These are phyloP conservation scores for Karstenula rhodostoma DNA, from an alignment of 2,329 filamentous ascomycete genomes.

Conservation along the genomic window DNA sequence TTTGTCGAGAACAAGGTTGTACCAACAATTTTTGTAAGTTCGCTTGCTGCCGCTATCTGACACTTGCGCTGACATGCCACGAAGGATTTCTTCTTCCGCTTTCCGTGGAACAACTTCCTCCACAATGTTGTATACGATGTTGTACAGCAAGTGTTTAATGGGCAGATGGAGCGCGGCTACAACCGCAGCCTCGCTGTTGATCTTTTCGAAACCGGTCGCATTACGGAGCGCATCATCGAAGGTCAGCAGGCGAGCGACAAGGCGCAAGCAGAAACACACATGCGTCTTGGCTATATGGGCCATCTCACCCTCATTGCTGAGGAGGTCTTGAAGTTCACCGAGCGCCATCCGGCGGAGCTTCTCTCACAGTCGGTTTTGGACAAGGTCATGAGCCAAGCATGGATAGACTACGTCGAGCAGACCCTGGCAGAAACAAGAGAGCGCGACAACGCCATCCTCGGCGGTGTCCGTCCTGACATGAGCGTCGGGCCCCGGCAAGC, in stretches of 20 bases:
- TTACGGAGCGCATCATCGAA: slow-evolving; percentile 90
- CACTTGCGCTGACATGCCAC: not conserved
- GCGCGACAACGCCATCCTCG: slow-evolving; percentile 96
- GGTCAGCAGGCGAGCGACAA: slow-evolving; percentile 88
- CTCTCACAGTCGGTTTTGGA: slow-evolving; percentile 85
- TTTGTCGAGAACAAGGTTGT: slow-evolving; percentile 96
- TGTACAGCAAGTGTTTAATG: slow-evolving; percentile 98
- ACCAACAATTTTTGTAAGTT: slow-evolving; percentile 87
- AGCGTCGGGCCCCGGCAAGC: slow-evolving; percentile 80
- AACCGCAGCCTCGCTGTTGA: slow-evolving; percentile 91
- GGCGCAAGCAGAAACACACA: slow-evolving; percentile 82
- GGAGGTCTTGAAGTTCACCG: slow-evolving; percentile 98
- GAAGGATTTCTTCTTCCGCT: slow-evolving; percentile 96
- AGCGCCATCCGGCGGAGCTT: slow-evolving; percentile 87
- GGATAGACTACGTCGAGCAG: slow-evolving; percentile 95
- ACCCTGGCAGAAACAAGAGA: slow-evolving; percentile 92
- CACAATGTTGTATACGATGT: slow-evolving; percentile 99
- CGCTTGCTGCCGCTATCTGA: not conserved
- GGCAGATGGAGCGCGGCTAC: slow-evolving; percentile 94
- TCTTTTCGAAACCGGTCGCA: slow-evolving; percentile 87
- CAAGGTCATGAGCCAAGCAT: slow-evolving; percentile 86
- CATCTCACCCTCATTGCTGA: slow-evolving; percentile 96
- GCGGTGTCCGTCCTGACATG: slow-evolving; percentile 91
- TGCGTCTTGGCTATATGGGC: slow-evolving; percentile 97
- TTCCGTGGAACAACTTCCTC: slow-evolving; percentile 99